Percentiles rank a stretch among this genome's conserved stretches.
phyloP scores from a whole-genome alignment of 768 basidiomycete species.

The Mycena leptocephala region DNA sequence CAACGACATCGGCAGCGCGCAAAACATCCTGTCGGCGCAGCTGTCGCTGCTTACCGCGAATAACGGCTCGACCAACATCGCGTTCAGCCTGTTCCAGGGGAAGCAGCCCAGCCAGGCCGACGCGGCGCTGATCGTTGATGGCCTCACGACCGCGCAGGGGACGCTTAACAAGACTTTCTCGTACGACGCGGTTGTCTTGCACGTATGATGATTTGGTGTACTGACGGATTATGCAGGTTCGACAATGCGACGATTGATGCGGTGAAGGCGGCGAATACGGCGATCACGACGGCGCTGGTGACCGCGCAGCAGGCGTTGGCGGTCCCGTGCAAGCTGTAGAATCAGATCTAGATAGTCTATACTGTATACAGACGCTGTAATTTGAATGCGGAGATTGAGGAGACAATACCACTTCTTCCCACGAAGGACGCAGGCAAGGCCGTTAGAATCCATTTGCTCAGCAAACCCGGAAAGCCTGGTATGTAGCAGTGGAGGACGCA shows the following conservation, averaged over 20 bases:
- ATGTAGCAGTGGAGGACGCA: too few relatives aligned
- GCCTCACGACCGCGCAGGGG: constrained; percentile 8
- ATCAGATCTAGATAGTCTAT: too few relatives aligned
- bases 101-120: background rate
- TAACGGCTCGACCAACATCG: constrained; percentile 11
- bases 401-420: too few relatives aligned
- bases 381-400: too few relatives aligned
- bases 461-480: too few relatives aligned
- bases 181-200: background rate
- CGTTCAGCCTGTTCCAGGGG: background rate
- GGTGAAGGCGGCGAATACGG: constrained; percentile 5
- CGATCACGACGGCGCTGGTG: constrained; percentile 5
- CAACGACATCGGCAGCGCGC: constrained; percentile 18
- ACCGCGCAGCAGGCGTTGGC: constrained; percentile 10
- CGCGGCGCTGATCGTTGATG: background rate
- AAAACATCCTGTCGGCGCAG: constrained; percentile 7
- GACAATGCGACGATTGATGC: background rate
- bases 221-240: background rate
- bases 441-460: too few relatives aligned
- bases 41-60: constrained; percentile 24
- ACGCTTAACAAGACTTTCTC: background rate
- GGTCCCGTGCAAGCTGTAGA: too few relatives aligned
- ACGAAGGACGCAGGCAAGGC: too few relatives aligned
- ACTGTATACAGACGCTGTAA: too few relatives aligned
- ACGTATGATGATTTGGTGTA: too few relatives aligned